phyloP scores from a whole-genome alignment of 805 yeast species.

The Komagataella pastoris region DNA sequence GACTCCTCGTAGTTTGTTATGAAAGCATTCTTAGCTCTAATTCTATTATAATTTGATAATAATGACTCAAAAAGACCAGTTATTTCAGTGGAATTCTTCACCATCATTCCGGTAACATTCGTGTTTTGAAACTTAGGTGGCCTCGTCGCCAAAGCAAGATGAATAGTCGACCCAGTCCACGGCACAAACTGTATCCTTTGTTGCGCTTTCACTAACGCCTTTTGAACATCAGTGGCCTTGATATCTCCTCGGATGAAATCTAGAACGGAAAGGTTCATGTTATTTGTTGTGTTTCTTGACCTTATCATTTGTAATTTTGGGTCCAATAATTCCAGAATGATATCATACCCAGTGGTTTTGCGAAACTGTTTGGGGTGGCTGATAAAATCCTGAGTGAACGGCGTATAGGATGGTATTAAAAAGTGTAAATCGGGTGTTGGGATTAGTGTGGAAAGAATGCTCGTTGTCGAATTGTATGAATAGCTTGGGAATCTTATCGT shows the following conservation, averaged over 20 bases:
- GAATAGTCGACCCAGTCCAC: slow-evolving; percentile 72
- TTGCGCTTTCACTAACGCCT: slow-evolving; percentile 50
- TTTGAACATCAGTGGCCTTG: slow-evolving; percentile 61
- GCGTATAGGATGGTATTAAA: slow-evolving; percentile 58
- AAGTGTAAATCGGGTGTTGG: slow-evolving; percentile 83
- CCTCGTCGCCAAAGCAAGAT: slow-evolving; percentile 61
- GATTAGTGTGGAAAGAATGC: slow-evolving; percentile 67
- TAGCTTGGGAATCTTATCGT: slow-evolving; percentile 86
- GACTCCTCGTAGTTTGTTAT: slow-evolving; percentile 55
- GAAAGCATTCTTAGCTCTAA: slow-evolving; percentile 74
- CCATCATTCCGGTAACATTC: slow-evolving; percentile 64
- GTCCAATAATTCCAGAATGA: slow-evolving; percentile 69
- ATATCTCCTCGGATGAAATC: slow-evolving; percentile 50
- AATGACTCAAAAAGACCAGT: slow-evolving; percentile 52
- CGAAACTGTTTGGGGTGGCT: slow-evolving; percentile 41
- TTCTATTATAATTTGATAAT: slow-evolving; percentile 64
- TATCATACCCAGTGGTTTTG: slow-evolving; percentile 72
- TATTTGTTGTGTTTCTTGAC: slow-evolving; percentile 21
- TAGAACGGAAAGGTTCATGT: slow-evolving; percentile 53
- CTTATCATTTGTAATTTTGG: slow-evolving; percentile 65
- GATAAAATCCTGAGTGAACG: slow-evolving; percentile 61
- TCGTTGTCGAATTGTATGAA: slow-evolving; percentile 75
- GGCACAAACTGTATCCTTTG: slow-evolving; percentile 68
- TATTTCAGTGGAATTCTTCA: slow-evolving; percentile 73
- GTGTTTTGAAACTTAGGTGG: slow-evolving; percentile 42